phyloP scores from a whole-genome alignment of 2,329 filamentous ascomycete species.

The Colletotrichum eremochloae region DNA sequence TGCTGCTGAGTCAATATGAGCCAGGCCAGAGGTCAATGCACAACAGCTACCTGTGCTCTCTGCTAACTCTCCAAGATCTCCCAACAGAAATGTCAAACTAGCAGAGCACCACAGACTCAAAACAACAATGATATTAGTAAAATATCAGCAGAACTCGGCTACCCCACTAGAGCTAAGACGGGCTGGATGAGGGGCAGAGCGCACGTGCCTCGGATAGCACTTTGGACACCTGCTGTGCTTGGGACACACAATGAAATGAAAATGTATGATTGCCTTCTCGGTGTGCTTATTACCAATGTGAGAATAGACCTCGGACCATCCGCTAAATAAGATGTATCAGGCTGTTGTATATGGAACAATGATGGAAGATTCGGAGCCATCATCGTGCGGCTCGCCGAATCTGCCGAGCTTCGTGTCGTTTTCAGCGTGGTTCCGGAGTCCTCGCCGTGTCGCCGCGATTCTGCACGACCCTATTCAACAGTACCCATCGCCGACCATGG shows the following conservation, averaged over 20 bases:
- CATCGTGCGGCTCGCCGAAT: too few relatives aligned
- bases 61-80: neutral
- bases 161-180: neutral
- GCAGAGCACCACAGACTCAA: neutral
- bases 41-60: neutral
- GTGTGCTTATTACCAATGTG: neutral
- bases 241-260: neutral
- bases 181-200: neutral
- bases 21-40: neutral
- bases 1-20: neutral
- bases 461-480: too few relatives aligned
- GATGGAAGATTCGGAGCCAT: too few relatives aligned
- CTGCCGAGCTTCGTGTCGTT: too few relatives aligned
- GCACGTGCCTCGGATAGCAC: neutral
- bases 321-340: too few relatives aligned
- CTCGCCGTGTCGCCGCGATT: too few relatives aligned
- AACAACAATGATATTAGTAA: neutral
- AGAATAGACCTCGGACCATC: neutral
- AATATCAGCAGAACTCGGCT: neutral
- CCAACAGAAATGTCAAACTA: neutral
- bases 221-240: neutral
- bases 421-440: too few relatives aligned
- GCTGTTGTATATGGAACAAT: too few relatives aligned
- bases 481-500: too few relatives aligned
- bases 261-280: neutral